Evolutionary conservation across 208 protist species (phyloP).

Genomic region (Trypanosomatidae sp.): DNA sequence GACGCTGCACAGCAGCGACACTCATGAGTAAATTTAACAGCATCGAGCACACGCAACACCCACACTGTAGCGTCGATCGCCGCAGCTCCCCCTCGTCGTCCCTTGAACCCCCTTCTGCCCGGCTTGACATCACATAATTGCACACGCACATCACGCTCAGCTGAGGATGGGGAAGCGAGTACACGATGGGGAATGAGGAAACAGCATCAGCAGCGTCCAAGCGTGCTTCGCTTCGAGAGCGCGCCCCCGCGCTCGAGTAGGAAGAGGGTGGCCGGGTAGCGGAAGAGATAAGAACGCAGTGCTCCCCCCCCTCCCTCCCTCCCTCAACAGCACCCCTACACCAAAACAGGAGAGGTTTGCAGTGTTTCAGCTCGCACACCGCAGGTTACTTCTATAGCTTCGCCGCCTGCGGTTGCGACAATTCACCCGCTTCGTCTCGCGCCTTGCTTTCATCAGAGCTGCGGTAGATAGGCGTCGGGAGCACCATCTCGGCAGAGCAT

Average conservation of each 20-base stretch:
- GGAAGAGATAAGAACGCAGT: not conserved
- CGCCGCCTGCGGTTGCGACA: not conserved
- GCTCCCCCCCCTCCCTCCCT: not conserved
- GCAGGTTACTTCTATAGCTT: not conserved
- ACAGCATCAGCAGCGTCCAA: not conserved
- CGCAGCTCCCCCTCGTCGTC: not conserved
- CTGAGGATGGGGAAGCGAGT: not conserved
- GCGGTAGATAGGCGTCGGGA: constrained; percentile 30
- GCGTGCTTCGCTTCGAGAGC: not conserved
- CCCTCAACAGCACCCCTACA: not conserved
- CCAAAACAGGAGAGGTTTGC: not conserved
- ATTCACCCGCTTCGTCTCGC: not conserved
- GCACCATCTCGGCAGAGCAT: constrained; percentile 39
- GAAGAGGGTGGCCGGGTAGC: not conserved
- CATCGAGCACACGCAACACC: not conserved
- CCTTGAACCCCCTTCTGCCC: not conserved
- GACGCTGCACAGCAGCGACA: not conserved
- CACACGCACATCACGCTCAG: not conserved
- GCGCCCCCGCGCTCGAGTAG: not conserved
- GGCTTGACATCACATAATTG: not conserved
- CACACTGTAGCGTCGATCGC: not conserved
- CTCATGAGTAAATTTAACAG: not conserved
- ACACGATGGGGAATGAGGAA: not conserved
- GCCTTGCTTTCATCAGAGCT: not conserved
- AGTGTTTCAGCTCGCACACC: not conserved